Conservation (phyloP, 768 basidiomycete species). For the Leccinellum albellum region DNA sequence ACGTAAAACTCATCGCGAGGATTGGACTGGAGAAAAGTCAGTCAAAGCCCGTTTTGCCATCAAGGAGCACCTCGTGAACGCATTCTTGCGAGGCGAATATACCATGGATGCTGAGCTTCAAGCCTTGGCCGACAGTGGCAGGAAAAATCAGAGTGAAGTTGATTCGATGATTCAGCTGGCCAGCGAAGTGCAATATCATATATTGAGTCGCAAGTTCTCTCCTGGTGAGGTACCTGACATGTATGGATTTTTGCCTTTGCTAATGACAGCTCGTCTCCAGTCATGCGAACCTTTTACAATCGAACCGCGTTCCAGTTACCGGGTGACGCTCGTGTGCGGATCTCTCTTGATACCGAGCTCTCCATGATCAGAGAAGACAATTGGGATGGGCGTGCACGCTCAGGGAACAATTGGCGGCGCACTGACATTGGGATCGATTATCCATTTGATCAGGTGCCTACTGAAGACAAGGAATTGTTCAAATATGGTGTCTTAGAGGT, state of each 20-base stretch:
- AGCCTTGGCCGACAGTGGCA: constrained; percentile 79
- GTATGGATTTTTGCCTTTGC: not conserved
- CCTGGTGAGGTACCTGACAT: constrained; percentile 56
- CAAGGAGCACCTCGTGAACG: constrained; percentile 90
- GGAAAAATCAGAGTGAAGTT: constrained; percentile 88
- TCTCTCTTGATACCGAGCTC: constrained; percentile 95
- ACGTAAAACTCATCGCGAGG: constrained; percentile 91
- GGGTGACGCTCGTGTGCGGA: constrained; percentile 96
- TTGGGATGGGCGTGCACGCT: constrained; percentile 80
- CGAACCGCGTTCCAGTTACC: constrained; percentile 99
- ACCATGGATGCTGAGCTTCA: constrained; percentile 94
- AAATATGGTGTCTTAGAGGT: constrained; percentile 97
- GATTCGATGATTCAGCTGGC: constrained; percentile 95
- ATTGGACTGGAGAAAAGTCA: constrained; percentile 99
- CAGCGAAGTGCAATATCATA: constrained; percentile 92
- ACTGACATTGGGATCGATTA: constrained; percentile 90
- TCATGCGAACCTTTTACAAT: constrained; percentile 97
- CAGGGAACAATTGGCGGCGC: constrained; percentile 89
- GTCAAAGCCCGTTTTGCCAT: constrained; percentile 96
- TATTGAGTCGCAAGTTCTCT: constrained; percentile 72
- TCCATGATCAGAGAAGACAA: constrained; percentile 94
- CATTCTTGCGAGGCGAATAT: constrained; percentile 85
- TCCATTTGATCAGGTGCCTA: constrained; percentile 74
- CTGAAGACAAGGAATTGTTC: constrained; percentile 89
- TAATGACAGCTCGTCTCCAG: constrained; percentile 36